These are phyloP conservation scores for Sporothrix brasiliensis DNA, from an alignment of 2,329 filamentous ascomycete genomes.

Conservation along the genomic window DNA sequence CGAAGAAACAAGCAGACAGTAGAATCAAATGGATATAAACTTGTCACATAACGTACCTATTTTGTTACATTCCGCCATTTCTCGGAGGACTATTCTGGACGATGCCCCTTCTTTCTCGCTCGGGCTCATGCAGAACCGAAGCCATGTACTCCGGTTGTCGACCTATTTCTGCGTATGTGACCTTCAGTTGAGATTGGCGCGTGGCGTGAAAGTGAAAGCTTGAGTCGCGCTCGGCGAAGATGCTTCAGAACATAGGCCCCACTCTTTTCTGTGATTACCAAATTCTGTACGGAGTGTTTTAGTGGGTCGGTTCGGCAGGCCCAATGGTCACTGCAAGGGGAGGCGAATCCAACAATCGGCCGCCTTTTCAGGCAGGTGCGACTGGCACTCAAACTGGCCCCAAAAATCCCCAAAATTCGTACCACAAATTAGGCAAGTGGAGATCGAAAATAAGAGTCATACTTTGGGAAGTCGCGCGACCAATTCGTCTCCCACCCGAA, in stretches of 20 bases:
- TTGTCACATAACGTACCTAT: neutral
- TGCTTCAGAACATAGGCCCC: neutral
- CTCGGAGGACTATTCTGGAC: neutral
- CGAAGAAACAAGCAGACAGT: neutral
- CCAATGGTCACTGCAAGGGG: too few species aligned
- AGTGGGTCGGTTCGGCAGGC: too few species aligned
- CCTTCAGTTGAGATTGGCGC: neutral
- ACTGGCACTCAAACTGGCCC: neutral
- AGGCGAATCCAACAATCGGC: neutral
- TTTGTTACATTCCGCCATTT: neutral
- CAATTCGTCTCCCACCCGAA: conserved; percentile 16
- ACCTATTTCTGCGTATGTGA: neutral
- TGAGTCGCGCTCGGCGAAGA: neutral
- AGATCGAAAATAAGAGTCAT: conserved; percentile 27
- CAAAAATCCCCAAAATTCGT: neutral
- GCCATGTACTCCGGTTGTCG: neutral
- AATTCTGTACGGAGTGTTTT: neutral
- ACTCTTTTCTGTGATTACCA: neutral
- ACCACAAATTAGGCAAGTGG: conserved; percentile 22
- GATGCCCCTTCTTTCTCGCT: too few species aligned
- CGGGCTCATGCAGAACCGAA: neutral
- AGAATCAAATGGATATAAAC: neutral
- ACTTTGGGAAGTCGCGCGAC: conserved; percentile 24
- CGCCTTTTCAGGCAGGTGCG: conserved; percentile 13
- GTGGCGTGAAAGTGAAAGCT: neutral